Evolutionary conservation across 139 green algal species (phyloP).

Genomic region (Zygnema circumcarinatum): DNA sequence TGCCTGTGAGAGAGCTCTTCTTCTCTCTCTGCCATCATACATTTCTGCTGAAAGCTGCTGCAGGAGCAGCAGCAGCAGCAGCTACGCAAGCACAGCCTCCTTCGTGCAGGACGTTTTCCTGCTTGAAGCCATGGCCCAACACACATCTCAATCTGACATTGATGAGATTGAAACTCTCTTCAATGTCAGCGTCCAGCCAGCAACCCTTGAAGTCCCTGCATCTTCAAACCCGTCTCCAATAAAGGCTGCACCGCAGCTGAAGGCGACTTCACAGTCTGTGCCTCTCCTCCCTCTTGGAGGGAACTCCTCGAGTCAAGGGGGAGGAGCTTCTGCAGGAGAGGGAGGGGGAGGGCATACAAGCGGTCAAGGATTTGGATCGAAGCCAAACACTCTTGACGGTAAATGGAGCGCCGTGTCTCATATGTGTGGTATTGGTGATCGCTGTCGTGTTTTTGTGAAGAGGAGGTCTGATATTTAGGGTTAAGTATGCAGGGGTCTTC

Average conservation of each 20-base stretch:
- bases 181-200: constrained; percentile 19
- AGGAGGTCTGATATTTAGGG: too few relatives aligned
- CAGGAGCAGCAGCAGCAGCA: too few relatives aligned
- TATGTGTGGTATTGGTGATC: too few relatives aligned
- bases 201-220: background rate
- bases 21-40: too few relatives aligned
- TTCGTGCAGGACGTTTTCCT: too few relatives aligned
- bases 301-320: background rate
- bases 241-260: background rate
- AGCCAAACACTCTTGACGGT: background rate
- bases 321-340: background rate
- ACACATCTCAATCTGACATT: constrained; percentile 21
- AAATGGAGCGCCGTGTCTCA: too few relatives aligned
- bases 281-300: constrained; percentile 1
- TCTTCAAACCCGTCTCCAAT: background rate
- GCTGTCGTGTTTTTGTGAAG: too few relatives aligned
- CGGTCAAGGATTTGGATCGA: background rate
- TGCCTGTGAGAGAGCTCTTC: too few relatives aligned
- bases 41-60: too few relatives aligned
- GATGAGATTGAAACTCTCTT: constrained; percentile 22
- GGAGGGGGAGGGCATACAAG: background rate
- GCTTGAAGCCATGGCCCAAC: background rate
- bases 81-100: too few relatives aligned
- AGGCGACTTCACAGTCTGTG: background rate
- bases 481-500: too few relatives aligned